Base-by-base conservation (phyloP, 768 basidiomycete species). In the Boletus rex-veris region DNA sequence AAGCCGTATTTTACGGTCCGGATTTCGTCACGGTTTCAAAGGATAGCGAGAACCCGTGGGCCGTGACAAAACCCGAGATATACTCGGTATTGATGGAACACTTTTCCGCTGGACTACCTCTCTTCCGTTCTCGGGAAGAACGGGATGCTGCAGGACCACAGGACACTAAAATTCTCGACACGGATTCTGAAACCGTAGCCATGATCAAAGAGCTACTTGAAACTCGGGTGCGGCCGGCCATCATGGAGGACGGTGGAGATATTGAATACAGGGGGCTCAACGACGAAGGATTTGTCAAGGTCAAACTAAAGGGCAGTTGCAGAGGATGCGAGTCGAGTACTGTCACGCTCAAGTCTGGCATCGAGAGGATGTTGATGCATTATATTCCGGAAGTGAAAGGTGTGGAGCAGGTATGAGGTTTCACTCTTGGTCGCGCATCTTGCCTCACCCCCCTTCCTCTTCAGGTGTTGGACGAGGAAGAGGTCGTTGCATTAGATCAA, bases 141-240 rank as follows among this genome's bases (percentile, higher is more conserved):
- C 75, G 79, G 52, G 90, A 87, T 57, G 81, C 79, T 26, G 92
- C 88, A 7, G 93, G 93, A 5, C 92, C 93, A 10, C 90, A 93
- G 70, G 97, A 98, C 69, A 98, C 95, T 9, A 80, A 80, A 49
- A 96, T 98, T 58, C 74, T 98, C 24, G 96, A 98, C 61, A 90
- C 88, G 4, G 97, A 99, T 69, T 88, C 90, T 19, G 97, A 98
- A 70, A 91, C 92, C 4, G 92, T 99, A 4, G 97, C 92, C 8
- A 99, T 98, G 96, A 94, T 99, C 62, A 99, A 99, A 70, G 97
- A 99, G 68, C 69, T 98, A 37, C 75, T 99, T 46, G 96, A 98
- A 67, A 98, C 95, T 3, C 76, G 97, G 14, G 93, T 99, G 16
- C 76, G 97, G 50, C 97, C 97, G 6, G 91, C 94, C 5, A 98